A percentile compares a stretch with the other conserved stretches of the same genome.
Evolutionary conservation across 2,329 filamentous ascomycete species (phyloP).

Genomic region (Trichoderma arundinaceum): DNA sequence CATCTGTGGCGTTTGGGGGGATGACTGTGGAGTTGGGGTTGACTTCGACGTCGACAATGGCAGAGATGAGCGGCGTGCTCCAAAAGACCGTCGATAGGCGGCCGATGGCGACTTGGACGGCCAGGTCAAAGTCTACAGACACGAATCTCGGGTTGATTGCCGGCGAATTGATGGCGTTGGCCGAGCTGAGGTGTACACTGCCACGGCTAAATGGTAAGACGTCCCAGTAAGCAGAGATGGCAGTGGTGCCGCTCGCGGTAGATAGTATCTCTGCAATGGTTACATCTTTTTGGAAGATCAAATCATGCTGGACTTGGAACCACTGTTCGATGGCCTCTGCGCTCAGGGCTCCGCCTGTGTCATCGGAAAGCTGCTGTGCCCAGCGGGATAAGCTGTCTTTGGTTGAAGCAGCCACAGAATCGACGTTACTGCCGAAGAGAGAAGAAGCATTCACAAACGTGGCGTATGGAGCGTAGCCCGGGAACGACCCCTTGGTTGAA

Average conservation of each 20-base stretch:
- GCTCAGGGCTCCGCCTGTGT: slow-evolving; percentile 39
- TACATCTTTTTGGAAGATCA: slow-evolving; percentile 53
- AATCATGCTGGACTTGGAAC: slow-evolving; percentile 52
- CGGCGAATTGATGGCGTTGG: slow-evolving; percentile 49
- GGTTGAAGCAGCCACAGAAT: slow-evolving; percentile 38
- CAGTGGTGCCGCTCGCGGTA: slow-evolving; percentile 39
- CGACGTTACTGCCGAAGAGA: slow-evolving; percentile 42
- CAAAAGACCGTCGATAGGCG: slow-evolving; percentile 43
- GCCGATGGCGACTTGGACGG: slow-evolving; percentile 47
- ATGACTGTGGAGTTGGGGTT: slow-evolving; percentile 8
- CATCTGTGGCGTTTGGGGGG: slow-evolving; percentile 29
- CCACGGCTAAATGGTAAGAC: slow-evolving; percentile 62
- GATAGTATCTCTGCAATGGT: slow-evolving; percentile 56
- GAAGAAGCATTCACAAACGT: slow-evolving; percentile 45
- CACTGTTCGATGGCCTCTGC: slow-evolving; percentile 47
- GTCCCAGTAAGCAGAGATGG: slow-evolving; percentile 48
- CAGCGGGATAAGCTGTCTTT: slow-evolving; percentile 40
- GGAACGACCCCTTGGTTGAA: slow-evolving; percentile 34
- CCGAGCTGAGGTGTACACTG: slow-evolving; percentile 59
- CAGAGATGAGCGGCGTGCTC: slow-evolving; percentile 37
- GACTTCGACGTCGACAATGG: slow-evolving; percentile 7
- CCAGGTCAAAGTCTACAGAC: slow-evolving; percentile 60
- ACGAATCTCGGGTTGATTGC: slow-evolving; percentile 38
- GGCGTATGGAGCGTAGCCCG: slow-evolving; percentile 42
- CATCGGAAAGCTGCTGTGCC: slow-evolving; percentile 40